Base-by-base conservation (phyloP, 352 stramenopile species). In the Phytophthora citricola region DNA sequence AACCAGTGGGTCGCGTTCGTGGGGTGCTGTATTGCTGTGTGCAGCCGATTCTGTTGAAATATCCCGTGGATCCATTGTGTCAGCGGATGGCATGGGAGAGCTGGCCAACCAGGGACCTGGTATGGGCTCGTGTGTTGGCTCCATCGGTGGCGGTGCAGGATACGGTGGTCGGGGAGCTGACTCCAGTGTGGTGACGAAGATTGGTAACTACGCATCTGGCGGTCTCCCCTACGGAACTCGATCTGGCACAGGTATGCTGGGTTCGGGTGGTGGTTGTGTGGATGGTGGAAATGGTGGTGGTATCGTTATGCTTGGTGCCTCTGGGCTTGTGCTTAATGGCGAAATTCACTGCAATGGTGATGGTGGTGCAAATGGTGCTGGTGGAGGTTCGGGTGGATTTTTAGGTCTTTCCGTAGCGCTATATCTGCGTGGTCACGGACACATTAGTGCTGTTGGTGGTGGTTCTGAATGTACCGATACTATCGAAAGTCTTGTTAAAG, bases 81-180 rank as follows among this genome's bases (percentile, higher is more conserved):
- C 78, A 27, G 74, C 84, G 4, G 89, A 85, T 57, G 86, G 84
- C 5, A 81, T 79, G 41, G 86, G 86, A 12, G 77, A 85, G 31
- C 65, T 82, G 5, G 76, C 86, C 1, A 90, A 92, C 29, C 84
- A 93, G 45, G 86, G 86, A 2, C 71, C 77, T 11, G 86, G 86
- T 4, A 79, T 72, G 49, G 86, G 86, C 5, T 77, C 66, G 9
- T 94, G 86, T 48, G 68, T 75, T 14, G 69, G 59, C 8, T 90
- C 82, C 3, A 76, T 92, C 2, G 86, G 86, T 26, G 84, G 80
- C 22, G 86, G 86, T 29, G 86, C 75, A 26, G 84, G 86, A 11
- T 94, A 93, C 26, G 86, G 86, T 41, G 84, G 86, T 15, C 76
- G 76, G 2, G 86, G 86, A 46, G 86, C 82, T 27, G 86, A 94